phyloP scores from a whole-genome alignment of 495 filamentous ascomycete species.

The Xylaria venustula region DNA sequence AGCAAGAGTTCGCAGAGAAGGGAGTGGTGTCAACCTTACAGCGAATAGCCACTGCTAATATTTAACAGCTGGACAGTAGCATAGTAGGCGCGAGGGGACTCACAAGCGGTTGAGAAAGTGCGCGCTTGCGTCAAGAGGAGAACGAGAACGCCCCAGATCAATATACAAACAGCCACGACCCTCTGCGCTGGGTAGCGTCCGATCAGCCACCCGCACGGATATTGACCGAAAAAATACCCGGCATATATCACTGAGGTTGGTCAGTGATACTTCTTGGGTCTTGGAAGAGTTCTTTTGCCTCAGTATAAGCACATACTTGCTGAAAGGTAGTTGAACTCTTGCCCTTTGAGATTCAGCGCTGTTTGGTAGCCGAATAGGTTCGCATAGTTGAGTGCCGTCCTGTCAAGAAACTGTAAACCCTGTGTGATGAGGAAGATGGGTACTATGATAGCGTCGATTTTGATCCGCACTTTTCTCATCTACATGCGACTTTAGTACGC shows the following conservation, averaged over 20 bases:
- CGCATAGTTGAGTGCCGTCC: constrained; percentile 56
- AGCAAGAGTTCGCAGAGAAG: too few species aligned
- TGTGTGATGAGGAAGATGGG: constrained; percentile 54
- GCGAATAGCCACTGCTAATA: neutral
- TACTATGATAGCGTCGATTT: constrained; percentile 51
- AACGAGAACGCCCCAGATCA: constrained; percentile 9
- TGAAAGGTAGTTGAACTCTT: constrained; percentile 11
- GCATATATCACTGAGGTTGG: constrained; percentile 14
- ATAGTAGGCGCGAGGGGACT: too few species aligned
- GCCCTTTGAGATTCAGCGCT: constrained; percentile 28
- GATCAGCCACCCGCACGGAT: constrained; percentile 48
- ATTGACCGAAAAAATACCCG: constrained; percentile 40
- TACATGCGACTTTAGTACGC: too few species aligned
- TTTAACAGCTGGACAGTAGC: too few species aligned
- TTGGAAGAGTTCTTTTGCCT: neutral
- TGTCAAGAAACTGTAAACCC: constrained; percentile 52
- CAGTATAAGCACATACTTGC: constrained; percentile 22
- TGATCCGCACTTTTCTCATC: constrained; percentile 37
- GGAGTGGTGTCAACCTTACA: neutral
- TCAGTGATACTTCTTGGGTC: neutral
- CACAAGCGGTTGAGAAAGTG: neutral
- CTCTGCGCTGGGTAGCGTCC: constrained; percentile 37
- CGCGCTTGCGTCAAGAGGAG: constrained; percentile 3
- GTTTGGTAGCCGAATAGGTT: constrained; percentile 49
- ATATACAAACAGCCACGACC: constrained; percentile 1